Evolutionary conservation across 192 early-diverging fungal species (phyloP).

Genomic region (Coemansia furcata): DNA sequence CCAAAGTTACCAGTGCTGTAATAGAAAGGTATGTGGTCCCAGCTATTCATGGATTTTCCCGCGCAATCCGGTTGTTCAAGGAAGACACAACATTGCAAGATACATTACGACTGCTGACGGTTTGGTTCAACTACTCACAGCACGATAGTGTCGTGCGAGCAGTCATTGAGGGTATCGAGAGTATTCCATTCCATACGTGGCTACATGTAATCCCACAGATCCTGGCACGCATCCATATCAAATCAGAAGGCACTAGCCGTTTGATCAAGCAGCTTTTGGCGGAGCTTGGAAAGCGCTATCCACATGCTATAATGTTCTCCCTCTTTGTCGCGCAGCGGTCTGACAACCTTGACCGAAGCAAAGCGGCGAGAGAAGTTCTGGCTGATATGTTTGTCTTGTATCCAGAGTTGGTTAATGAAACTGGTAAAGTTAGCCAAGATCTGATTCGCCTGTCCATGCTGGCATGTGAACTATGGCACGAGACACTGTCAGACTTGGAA

Average conservation of each 20-base stretch:
- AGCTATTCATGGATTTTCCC: conserved; percentile 90
- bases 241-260: conserved; percentile 73
- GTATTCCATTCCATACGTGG: conserved; percentile 91
- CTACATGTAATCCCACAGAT: conserved; percentile 98
- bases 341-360: conserved; percentile 62
- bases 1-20: conserved; percentile 60
- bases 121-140: conserved; percentile 97
- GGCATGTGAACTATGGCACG: conserved; percentile 98
- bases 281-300: conserved; percentile 93
- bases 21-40: conserved; percentile 67
- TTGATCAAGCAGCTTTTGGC: conserved; percentile 88
- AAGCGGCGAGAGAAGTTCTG: conserved; percentile 83
- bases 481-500: conserved; percentile 85
- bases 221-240: conserved; percentile 92
- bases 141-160: conserved; percentile 85
- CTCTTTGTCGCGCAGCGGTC: conserved; percentile 95
- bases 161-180: conserved; percentile 81
- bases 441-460: conserved; percentile 94
- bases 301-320: conserved; percentile 97
- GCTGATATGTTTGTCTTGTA: conserved; percentile 87
- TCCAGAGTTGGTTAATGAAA: conserved; percentile 82
- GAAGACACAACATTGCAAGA: conserved; percentile 90
- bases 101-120: conserved; percentile 86
- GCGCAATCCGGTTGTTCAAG: conserved; percentile 87
- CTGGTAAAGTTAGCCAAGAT: conserved; percentile 91